phyloP scores from a whole-genome alignment of 345 rosid genomes.

The Brassica incana region DNA sequence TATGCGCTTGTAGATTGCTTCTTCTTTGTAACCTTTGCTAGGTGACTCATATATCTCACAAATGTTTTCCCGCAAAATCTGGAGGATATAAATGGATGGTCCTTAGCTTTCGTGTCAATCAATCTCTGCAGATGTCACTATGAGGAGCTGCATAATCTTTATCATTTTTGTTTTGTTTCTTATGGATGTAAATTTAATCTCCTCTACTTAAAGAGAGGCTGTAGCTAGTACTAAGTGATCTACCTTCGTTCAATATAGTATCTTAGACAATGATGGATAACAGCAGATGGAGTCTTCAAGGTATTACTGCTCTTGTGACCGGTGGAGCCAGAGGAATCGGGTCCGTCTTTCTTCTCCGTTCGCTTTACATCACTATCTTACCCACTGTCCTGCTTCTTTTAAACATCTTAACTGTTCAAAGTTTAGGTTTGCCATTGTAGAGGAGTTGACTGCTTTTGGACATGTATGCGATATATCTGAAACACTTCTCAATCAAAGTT shows the following conservation, averaged over 20 bases:
- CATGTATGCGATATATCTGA: conserved; percentile 28
- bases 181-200: background rate
- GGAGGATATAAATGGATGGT: background rate
- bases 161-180: background rate
- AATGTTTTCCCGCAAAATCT: background rate
- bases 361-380: background rate
- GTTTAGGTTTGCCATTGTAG: conserved; percentile 36
- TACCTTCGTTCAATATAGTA: background rate
- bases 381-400: background rate
- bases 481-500: conserved; percentile 20
- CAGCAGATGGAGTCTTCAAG: conserved; percentile 33
- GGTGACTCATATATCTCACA: background rate
- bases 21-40: background rate
- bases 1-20: no score
- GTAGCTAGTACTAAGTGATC: background rate
- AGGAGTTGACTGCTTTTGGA: conserved; percentile 32
- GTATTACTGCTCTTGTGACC: conserved; percentile 38
- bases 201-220: background rate
- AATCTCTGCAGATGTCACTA: background rate
- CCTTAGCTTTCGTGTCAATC: background rate
- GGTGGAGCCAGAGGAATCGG: conserved; percentile 40
- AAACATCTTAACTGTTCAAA: background rate
- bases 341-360: background rate
- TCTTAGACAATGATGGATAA: conserved; percentile 18
- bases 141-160: background rate